Conservation (phyloP, 2,329 filamentous ascomycete species). For the Xylaria sp. region DNA sequence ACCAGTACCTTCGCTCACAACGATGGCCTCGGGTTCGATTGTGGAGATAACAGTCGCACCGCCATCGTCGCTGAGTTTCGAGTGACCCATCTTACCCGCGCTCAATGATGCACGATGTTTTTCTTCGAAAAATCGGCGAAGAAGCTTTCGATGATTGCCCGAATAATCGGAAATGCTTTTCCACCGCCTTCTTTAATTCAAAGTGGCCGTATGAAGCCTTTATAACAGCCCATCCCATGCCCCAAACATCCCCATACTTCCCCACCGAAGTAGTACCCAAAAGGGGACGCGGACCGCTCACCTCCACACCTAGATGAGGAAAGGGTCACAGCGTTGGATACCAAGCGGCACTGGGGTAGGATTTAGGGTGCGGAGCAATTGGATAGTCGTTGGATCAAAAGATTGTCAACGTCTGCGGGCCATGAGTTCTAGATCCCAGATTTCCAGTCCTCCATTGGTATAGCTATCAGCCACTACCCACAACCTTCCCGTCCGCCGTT, state of each 20-base stretch:
- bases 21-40: constrained; percentile 37
- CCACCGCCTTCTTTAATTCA: constrained; percentile 14
- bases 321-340: constrained; percentile 16
- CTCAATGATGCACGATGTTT: constrained; percentile 7
- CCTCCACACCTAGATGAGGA: constrained; percentile 30
- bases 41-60: constrained; percentile 34
- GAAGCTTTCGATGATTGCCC: background rate
- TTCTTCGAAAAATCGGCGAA: background rate
- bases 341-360: constrained; percentile 8
- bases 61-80: constrained; percentile 24
- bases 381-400: background rate
- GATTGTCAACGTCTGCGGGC: constrained; percentile 9
- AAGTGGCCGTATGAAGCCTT: constrained; percentile 23
- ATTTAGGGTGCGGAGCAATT: constrained; percentile 2
- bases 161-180: constrained; percentile 7
- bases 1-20: constrained; percentile 45
- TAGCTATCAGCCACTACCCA: background rate
- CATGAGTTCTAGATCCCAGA: constrained; percentile 21
- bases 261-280: constrained; percentile 12
- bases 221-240: constrained; percentile 25
- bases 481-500: constrained; percentile 2
- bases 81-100: constrained; percentile 25
- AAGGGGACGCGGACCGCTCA: constrained; percentile 36
- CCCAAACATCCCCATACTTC: constrained; percentile 31
- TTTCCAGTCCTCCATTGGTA: constrained; percentile 3